Evolutionary conservation across 2,329 filamentous ascomycete species (phyloP).

Genomic region (Endoconidiophora laricicola): DNA sequence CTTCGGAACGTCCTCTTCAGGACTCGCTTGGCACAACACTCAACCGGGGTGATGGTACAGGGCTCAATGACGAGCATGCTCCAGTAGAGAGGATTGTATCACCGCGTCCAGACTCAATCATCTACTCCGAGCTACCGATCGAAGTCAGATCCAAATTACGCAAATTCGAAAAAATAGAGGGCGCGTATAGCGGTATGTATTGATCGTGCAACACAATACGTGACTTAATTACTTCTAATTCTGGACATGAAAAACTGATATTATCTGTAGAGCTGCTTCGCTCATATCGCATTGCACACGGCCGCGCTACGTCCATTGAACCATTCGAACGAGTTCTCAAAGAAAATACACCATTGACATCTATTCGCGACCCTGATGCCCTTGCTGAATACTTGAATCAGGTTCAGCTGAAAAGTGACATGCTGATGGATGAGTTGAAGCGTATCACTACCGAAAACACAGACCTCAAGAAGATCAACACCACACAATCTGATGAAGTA

Average conservation of each 20-base stretch:
- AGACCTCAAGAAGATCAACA: slow-evolving; percentile 56
- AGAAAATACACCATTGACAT: slow-evolving; percentile 81
- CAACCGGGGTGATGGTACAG: background rate
- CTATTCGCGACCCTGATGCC: slow-evolving; percentile 69
- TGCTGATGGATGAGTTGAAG: slow-evolving; percentile 89
- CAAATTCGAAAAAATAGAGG: slow-evolving; percentile 79
- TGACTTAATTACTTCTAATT: background rate
- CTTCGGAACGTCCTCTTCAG: background rate
- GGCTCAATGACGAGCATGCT: background rate
- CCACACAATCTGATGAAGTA: slow-evolving; percentile 19
- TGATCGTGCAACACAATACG: background rate
- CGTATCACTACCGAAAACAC: slow-evolving; percentile 70
- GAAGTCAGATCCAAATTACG: slow-evolving; percentile 62
- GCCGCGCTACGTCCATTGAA: slow-evolving; percentile 72
- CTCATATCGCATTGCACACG: slow-evolving; percentile 83
- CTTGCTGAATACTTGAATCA: slow-evolving; percentile 84
- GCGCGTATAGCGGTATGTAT: slow-evolving; percentile 60
- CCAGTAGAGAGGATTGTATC: background rate
- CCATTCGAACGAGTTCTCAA: slow-evolving; percentile 82
- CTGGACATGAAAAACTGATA: background rate
- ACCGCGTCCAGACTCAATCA: slow-evolving; percentile 15
- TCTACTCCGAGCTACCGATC: slow-evolving; percentile 42
- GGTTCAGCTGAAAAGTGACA: slow-evolving; percentile 68
- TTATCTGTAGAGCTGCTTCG: slow-evolving; percentile 54
- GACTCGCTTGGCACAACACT: background rate